Percentiles rank a stretch among this genome's conserved stretches.
Evolutionary conservation across 495 filamentous ascomycete species (phyloP).

Genomic region (Friedmanniomyces simplex): DNA sequence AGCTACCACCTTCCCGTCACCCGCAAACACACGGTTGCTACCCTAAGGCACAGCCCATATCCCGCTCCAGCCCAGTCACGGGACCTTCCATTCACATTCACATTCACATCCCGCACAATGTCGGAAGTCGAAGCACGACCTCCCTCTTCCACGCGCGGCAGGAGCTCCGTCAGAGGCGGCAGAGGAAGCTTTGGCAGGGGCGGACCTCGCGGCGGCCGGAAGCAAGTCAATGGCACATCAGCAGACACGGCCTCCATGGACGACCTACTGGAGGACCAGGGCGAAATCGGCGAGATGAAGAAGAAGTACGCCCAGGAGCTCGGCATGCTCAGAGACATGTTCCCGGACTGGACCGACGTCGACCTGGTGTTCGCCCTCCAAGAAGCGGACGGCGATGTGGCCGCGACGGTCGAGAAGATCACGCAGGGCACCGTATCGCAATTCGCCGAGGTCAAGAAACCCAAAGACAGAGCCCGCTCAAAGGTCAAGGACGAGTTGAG

Average conservation of each 20-base stretch:
- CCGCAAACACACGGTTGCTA: background rate
- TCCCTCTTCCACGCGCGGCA: slow-evolving; percentile 60
- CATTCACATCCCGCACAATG: slow-evolving; percentile 45
- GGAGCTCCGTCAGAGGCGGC: slow-evolving; percentile 71
- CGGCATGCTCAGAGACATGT: slow-evolving; percentile 72
- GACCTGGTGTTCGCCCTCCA: slow-evolving; percentile 84
- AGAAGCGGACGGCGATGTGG: slow-evolving; percentile 83
- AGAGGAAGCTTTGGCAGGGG: slow-evolving; percentile 73
- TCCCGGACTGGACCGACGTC: slow-evolving; percentile 83
- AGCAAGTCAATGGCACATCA: slow-evolving; percentile 54
- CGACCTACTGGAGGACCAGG: slow-evolving; percentile 64
- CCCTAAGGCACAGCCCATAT: background rate
- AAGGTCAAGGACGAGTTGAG: slow-evolving; percentile 66
- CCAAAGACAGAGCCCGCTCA: slow-evolving; percentile 67
- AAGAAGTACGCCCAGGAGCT: slow-evolving; percentile 70
- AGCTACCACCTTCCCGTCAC: background rate
- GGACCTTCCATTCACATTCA: background rate
- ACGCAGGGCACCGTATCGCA: slow-evolving; percentile 82
- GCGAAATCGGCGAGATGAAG: slow-evolving; percentile 85
- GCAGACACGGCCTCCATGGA: slow-evolving; percentile 44
- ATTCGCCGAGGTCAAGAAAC: slow-evolving; percentile 90
- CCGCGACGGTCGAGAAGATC: slow-evolving; percentile 76
- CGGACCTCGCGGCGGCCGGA: slow-evolving; percentile 43
- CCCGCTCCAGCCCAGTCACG: background rate
- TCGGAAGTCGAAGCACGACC: slow-evolving; percentile 81